A percentile compares a stretch with the other conserved stretches of the same genome.
Evolutionary conservation across 1,284 basidiomycete species (phyloP).

Genomic region (Pseudozyma hubeiensis): DNA sequence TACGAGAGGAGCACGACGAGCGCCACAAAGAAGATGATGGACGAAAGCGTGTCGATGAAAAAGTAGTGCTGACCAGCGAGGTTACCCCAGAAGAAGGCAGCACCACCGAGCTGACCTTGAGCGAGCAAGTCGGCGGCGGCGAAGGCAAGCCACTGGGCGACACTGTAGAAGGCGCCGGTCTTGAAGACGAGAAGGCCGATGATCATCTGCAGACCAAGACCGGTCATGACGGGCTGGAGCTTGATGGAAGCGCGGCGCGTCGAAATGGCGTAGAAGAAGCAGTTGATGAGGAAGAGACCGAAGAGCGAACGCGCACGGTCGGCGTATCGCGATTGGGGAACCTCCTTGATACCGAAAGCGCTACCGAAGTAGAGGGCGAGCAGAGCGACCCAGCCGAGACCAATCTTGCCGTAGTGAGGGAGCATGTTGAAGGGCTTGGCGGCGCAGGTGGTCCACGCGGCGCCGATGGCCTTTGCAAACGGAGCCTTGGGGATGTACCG

Average conservation of each 20-base stretch:
- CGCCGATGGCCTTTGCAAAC: conserved; percentile 44
- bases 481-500: conserved; percentile 60
- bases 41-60: conserved; percentile 71
- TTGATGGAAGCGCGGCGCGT: conserved; percentile 52
- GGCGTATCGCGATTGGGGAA: conserved; percentile 48
- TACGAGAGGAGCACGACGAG: conserved; percentile 76
- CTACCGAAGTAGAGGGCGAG: conserved; percentile 57
- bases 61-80: conserved; percentile 54
- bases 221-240: conserved; percentile 56
- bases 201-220: conserved; percentile 64
- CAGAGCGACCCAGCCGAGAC: conserved; percentile 55
- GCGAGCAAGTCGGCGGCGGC: conserved; percentile 59
- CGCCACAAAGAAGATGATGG: conserved; percentile 75
- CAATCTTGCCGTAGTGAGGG: conserved; percentile 51
- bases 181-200: conserved; percentile 65
- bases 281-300: conserved; percentile 61
- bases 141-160: conserved; percentile 61
- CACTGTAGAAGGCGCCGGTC: conserved; percentile 57
- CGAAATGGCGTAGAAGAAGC: conserved; percentile 51
- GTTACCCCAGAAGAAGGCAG: conserved; percentile 61
- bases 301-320: conserved; percentile 58
- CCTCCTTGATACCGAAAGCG: conserved; percentile 60
- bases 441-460: conserved; percentile 41
- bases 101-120: conserved; percentile 60
- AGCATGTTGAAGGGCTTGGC: conserved; percentile 55